Evolutionary conservation across 768 basidiomycete genomes (phyloP), one percentile per base, ranked within the genome.

Genomic region (Lactarius hengduanensis): DNA sequence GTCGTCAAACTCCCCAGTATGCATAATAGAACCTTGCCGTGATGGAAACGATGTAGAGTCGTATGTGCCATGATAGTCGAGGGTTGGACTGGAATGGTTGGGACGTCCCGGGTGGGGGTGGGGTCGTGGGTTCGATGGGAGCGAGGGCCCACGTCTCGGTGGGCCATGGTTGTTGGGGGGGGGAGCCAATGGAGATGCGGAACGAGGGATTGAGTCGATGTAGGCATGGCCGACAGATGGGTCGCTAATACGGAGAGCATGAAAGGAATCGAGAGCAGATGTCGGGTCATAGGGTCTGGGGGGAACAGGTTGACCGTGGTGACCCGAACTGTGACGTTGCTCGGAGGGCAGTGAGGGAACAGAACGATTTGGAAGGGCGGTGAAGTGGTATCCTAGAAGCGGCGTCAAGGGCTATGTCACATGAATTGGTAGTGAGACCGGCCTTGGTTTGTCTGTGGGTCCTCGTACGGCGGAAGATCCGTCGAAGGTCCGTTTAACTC

Each of bases 171-270:
- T 26, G 72, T 61, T 47, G 74, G 71, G 63, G 76, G 73, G 34
- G 70, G 78, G 74, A 18, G 86, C 85, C 81, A 86, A 82, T 38
- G 87, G 84, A 22, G 86, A 87, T 20, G 81, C 81, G 5, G 82
- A 80, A 34, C 86, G 82, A 63, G 81, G 80, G 16, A 86, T 75
- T 55, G 83, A 82, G 67, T 88, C 86, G 41, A 72, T 57, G 41
- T 41, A 72, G 70, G 55, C 75, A 75, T 26, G 76, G 66, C 56
- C 75, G 74, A 34, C 77, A 72, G 61, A 41, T 36, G 47, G 77
- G 54, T 85, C 85, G 61, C 75, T 76, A 64, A 91, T 75, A 59
- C 77, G 81, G 74, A 92, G 77, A 50, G 82, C 76, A 55, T 81
- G 80, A 75, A 91, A 85, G 53, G 79, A 74, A 70, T 84, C 81